These are phyloP conservation scores for Aschersonia sp. DNA, from an alignment of 2,329 filamentous ascomycete genomes.

Conservation along the genomic window DNA sequence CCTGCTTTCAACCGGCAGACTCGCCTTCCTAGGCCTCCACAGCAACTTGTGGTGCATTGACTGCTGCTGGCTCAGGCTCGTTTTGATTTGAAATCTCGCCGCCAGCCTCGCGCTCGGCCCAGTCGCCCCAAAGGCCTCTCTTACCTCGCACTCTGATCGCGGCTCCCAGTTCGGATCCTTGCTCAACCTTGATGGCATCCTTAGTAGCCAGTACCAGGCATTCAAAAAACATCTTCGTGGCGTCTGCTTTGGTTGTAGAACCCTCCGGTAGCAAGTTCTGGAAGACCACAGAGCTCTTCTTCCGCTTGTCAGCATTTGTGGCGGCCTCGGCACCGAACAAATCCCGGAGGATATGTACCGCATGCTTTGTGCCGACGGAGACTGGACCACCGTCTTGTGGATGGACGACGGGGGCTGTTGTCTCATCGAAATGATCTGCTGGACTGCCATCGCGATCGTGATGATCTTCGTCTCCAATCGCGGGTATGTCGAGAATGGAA, in stretches of 20 bases:
- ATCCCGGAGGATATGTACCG: slow-evolving; percentile 86
- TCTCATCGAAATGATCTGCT: slow-evolving; percentile 62
- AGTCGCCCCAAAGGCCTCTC: slow-evolving; percentile 89
- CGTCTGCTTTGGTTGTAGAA: slow-evolving; percentile 71
- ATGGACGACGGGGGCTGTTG: slow-evolving; percentile 59
- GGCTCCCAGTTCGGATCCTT: slow-evolving; percentile 61
- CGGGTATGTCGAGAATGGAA: slow-evolving; percentile 51
- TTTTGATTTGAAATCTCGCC: slow-evolving; percentile 43
- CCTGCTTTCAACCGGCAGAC: background rate
- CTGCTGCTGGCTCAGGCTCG: slow-evolving; percentile 22
- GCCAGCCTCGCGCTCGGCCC: slow-evolving; percentile 69
- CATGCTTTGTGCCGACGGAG: slow-evolving; percentile 84
- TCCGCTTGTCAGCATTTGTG: slow-evolving; percentile 55
- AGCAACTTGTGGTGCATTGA: slow-evolving; percentile 17
- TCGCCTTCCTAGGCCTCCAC: slow-evolving; percentile 18
- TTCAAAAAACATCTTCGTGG: slow-evolving; percentile 99
- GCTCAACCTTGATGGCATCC: slow-evolving; percentile 94
- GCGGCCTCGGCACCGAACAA: slow-evolving; percentile 65
- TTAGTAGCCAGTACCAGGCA: slow-evolving; percentile 91
- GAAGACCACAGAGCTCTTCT: slow-evolving; percentile 68
- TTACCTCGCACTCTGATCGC: slow-evolving; percentile 78
- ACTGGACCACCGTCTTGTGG: slow-evolving; percentile 76
- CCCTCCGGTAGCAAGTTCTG: slow-evolving; percentile 79
- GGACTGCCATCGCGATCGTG: slow-evolving; percentile 28
- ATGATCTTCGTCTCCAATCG: slow-evolving; percentile 27